Base-by-base conservation (phyloP, 495 filamentous ascomycete genomes). In the Astrothelium macrocarpum region DNA sequence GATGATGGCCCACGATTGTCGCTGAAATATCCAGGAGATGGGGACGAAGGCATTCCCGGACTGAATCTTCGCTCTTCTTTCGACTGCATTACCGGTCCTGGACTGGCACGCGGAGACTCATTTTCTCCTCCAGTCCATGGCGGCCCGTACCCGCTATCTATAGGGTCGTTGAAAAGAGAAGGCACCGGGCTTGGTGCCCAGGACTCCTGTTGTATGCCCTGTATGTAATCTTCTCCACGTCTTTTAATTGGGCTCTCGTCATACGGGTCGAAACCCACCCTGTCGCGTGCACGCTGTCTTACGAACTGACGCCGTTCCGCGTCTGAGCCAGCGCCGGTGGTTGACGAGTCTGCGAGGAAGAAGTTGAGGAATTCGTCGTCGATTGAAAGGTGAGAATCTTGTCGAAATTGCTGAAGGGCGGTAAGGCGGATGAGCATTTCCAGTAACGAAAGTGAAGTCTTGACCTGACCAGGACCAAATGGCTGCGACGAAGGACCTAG, bases 341-440 rank as follows among this genome's bases (percentile, higher is more conserved):
- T 83, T 28, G 82, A 80, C 53, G 85, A 88, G 71, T 96, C 91
- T 66, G 89, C 85, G 39, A 99, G 82, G 79, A 97, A 99, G 78
- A 97, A 96, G 63, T 86, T 91, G 18, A 97, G 80, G 9, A 96
- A 82, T 72, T 99, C 90, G 71, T 99, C 95, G n/a, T 87, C 90
- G 68, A 97, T 95, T 36, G 90, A 82, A 32, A 97, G 83, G 68
- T 99, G 95, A 0, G 91, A 90, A 46, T 86, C 81, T 81, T 99
- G 95, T 71, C 96, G 90, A 75, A 94, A 96, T 78, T 97, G 92
- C 73, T 97, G 94, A n/a, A 97, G 81, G 53, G 90, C 88, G 9
- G 88, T 89, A 26, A 99, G 84, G 62, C 95, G 92, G 62, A 99
- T 84, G 45, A 97, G 80, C 75, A 91, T 95, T 74, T 99, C 95